Percentiles rank a stretch among this genome's conserved stretches.
These are phyloP conservation scores for Tolypocladium sp. DNA, from an alignment of 2,329 filamentous ascomycete genomes.

Conservation along the genomic window DNA sequence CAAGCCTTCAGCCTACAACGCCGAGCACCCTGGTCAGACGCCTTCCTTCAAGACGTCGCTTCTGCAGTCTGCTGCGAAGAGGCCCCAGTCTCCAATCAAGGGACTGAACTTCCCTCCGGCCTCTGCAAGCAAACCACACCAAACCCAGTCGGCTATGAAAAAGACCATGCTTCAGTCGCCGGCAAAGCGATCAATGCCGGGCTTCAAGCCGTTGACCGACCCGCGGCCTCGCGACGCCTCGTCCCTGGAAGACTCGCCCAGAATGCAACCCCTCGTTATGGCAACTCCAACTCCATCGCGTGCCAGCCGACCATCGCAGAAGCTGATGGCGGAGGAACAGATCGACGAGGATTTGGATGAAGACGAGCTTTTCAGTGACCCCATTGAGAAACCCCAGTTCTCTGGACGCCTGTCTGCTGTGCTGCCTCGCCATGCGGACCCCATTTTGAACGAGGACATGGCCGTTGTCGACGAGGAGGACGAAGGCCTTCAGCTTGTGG, in stretches of 20 bases:
- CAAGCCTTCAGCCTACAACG: conserved; percentile 11
- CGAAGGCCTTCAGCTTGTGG: conserved; percentile 2
- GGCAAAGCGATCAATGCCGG: conserved; percentile 33
- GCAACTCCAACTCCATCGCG: conserved; percentile 17
- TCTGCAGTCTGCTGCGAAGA: conserved; percentile 42
- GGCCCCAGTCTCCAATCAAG: conserved; percentile 36
- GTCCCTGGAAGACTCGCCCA: conserved; percentile 18
- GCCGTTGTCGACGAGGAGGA: conserved; percentile 19
- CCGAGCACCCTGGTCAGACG: conserved; percentile 7
- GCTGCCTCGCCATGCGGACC: conserved; percentile 32
- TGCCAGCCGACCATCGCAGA: conserved; percentile 21
- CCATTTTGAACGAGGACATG: conserved; percentile 22
- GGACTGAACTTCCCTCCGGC: conserved; percentile 16
- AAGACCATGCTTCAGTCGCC: conserved; percentile 42
- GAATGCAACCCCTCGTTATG: conserved; percentile 26
- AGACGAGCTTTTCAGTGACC: conserved; percentile 23
- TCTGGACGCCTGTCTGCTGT: conserved; percentile 36
- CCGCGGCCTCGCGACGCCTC: conserved; percentile 10
- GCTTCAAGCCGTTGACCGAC: conserved; percentile 22
- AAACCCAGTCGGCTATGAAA: conserved; percentile 32
- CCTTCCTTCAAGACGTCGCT: conserved; percentile 30
- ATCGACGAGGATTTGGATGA: conserved; percentile 11
- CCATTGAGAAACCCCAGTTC: conserved; percentile 28
- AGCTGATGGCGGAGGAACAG: conserved; percentile 26
- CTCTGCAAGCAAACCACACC: conserved; percentile 14